Evolutionary conservation across 1,139 yeast species (phyloP).

Genomic region (Wickerhamiella infanticola): DNA sequence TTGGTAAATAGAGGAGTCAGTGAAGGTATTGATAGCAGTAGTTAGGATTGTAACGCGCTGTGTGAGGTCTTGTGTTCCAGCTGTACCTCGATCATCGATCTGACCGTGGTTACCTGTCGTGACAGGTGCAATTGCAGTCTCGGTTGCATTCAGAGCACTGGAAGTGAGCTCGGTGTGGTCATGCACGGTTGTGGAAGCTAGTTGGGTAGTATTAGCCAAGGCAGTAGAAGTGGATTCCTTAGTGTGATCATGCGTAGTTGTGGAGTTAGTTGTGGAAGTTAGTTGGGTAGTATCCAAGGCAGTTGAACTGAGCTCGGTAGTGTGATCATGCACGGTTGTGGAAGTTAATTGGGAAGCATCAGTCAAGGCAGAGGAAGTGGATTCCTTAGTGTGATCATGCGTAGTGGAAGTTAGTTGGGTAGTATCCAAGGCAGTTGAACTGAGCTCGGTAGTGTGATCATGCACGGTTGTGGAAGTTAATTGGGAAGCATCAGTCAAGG

Average conservation of each 20-base stretch:
- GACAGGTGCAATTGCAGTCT: not conserved
- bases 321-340: too few relatives aligned
- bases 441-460: not conserved
- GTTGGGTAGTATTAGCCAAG: not conserved
- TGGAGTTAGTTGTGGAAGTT: not conserved
- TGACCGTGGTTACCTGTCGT: not conserved
- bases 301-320: not conserved
- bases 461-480: not conserved
- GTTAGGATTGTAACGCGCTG: too few relatives aligned
- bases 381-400: not conserved
- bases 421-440: not conserved
- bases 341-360: not conserved
- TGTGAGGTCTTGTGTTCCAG: too few relatives aligned
- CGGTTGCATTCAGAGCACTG: not conserved
- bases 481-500: not conserved
- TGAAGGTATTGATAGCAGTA: too few relatives aligned
- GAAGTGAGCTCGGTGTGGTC: not conserved
- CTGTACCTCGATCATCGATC: too few relatives aligned
- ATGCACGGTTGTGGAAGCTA: too few relatives aligned
- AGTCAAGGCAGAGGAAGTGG: not conserved
- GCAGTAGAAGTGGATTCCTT: not conserved
- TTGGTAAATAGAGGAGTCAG: too few relatives aligned
- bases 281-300: not conserved
- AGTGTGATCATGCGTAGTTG: not conserved
- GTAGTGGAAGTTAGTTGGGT: not conserved